phyloP scores from a whole-genome alignment of 805 yeast species.

The Candida coleopterorum region DNA sequence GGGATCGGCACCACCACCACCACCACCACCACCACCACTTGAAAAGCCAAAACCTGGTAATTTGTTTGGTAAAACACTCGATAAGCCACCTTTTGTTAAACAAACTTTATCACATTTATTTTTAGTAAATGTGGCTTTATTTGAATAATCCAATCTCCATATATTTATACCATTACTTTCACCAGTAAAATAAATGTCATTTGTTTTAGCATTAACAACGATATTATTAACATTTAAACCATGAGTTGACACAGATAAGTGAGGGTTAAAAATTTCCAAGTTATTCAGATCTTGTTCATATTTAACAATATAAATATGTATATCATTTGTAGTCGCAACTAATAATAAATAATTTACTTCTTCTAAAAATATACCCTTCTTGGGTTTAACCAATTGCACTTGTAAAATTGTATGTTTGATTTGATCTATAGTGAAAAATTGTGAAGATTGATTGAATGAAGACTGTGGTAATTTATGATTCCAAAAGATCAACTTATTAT shows the following conservation, averaged over 20 bases:
- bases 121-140: constrained; percentile 80
- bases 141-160: constrained; percentile 84
- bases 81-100: constrained; percentile 59
- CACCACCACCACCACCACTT: too few relatives aligned
- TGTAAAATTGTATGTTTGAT: constrained; percentile 71
- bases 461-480: constrained; percentile 58
- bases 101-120: constrained; percentile 81
- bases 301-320: constrained; percentile 73
- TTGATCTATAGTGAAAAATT: constrained; percentile 78
- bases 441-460: constrained; percentile 40
- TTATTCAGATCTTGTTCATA: constrained; percentile 39
- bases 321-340: constrained; percentile 74
- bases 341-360: constrained; percentile 68
- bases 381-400: constrained; percentile 77
- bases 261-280: constrained; percentile 74
- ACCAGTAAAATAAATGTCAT: constrained; percentile 84
- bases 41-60: constrained; percentile 24
- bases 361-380: constrained; percentile 72
- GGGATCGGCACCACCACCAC: too few relatives aligned
- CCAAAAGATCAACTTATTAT: constrained; percentile 82
- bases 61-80: constrained; percentile 34
- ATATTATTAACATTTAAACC: constrained; percentile 71
- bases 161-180: constrained; percentile 69
- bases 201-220: constrained; percentile 53
- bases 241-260: constrained; percentile 71